Evolutionary conservation across 352 stramenopile genomes (phyloP), one percentile per base, ranked within the genome.

Genomic region (Phytophthora chlamydospora): DNA sequence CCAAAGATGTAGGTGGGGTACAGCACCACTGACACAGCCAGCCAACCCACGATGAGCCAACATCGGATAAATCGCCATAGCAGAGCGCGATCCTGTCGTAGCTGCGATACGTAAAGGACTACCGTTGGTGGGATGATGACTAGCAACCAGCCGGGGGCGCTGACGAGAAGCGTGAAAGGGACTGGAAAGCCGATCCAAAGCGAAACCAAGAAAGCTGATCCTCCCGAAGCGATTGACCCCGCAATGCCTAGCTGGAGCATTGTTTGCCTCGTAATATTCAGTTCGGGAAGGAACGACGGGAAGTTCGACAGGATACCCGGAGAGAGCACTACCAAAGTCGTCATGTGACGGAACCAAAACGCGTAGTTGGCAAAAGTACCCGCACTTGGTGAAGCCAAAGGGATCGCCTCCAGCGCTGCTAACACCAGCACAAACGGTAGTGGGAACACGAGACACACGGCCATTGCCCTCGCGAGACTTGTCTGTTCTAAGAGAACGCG

Each of bases 131-230:
- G 46, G 19, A 53, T 43, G 10, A 53, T 19, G 3, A 13, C 46
- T 11, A 43, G 11, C 0, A 54, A 33, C 46, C 46, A 54, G 4
- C 1, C 46, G 1, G 34, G 46, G 5, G 14, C 8, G 10, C 46
- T 44, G 4, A 42, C 46, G 12, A 54, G 34, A 8, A 54, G 16
- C 34, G 46, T 54, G 46, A 54, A 54, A 43, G 46, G 46, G 19
- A 60, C 52, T 1, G 52, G 41, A 38, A 60, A 60, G 4, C 40
- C 40, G 14, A 39, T 39, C 3, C 44, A 13, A 36, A 60, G 4
- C 9, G 52, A 52, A 40, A 51, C 13, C 6, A 27, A 16, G 12
- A 52, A 51, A 10, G 41, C 52, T 17, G 19, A 44, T 2, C 19
- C 52, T 19, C 31, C 32, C 10, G 32, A 60, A 10, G 29, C 33